A percentile compares a stretch with the other conserved stretches of the same genome.
Conservation (phyloP, 2,329 filamentous ascomycete genomes). For the Macrophomina pseudophaseolina region DNA sequence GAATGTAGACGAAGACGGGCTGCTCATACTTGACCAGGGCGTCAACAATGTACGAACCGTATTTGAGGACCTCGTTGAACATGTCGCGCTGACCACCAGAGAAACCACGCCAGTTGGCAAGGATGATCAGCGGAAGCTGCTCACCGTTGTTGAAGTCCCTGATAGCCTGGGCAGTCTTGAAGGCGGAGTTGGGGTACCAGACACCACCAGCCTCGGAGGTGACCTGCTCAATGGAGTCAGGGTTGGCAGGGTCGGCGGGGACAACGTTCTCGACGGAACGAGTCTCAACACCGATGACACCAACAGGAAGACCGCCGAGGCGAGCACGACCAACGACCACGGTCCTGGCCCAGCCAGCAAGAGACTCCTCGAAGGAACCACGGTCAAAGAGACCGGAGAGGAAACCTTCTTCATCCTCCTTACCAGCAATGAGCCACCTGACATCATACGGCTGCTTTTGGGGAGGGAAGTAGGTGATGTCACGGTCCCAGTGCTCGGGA, state of each 20-base stretch:
- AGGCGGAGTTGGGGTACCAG: conserved; percentile 99
- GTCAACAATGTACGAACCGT: conserved; percentile 98
- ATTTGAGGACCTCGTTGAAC: conserved; percentile 99
- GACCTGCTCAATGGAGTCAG: conserved; percentile 96
- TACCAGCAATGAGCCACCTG: conserved; percentile 88
- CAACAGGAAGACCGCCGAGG: conserved; percentile 95
- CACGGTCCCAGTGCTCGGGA: conserved; percentile 88
- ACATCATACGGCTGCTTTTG: conserved; percentile 90
- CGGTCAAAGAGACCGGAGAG: conserved; percentile 93
- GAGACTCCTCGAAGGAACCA: conserved; percentile 94
- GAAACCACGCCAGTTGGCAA: conserved; percentile 99
- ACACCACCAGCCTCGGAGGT: conserved; percentile 95
- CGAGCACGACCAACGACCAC: conserved; percentile 96
- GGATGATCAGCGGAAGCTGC: conserved; percentile 97
- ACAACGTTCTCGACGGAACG: conserved; percentile 96
- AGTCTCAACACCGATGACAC: conserved; percentile 96
- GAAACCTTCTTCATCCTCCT: conserved; percentile 84
- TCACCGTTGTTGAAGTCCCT: conserved; percentile 99
- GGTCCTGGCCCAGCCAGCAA: conserved; percentile 95
- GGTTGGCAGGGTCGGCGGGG: conserved; percentile 95
- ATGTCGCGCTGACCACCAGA: conserved; percentile 99
- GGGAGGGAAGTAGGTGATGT: conserved; percentile 79
- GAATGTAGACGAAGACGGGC: conserved; percentile 98
- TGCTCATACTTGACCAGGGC: conserved; percentile 98
- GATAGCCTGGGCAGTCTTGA: conserved; percentile 99